Base-by-base conservation (phyloP, 805 yeast species). In the Yamadazyma ubonensis region DNA sequence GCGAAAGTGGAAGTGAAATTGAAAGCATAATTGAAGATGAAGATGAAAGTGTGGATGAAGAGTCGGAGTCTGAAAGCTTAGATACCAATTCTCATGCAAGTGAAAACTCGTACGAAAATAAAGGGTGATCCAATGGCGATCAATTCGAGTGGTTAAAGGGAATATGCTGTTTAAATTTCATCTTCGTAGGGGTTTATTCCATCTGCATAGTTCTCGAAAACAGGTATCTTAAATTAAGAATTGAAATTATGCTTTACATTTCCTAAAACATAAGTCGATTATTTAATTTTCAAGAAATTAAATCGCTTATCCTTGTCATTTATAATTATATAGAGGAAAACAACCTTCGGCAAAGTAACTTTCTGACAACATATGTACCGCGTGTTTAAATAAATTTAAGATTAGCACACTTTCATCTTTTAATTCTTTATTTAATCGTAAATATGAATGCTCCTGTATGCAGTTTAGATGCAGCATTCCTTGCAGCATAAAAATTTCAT, bases 21-120 rank as follows among this genome's bases (percentile, higher is more conserved):
- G 34, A 3, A 31, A 31, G 26, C 17, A 4, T 17, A 9, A 31
- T 17, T 19, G 34, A 20, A n/a, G 35, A 32, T 10, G 27, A 44
- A 21, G 39, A 19, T 16, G 46, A 45, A 20, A 43, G 33, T 2
- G 45, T 38, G 8, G 40, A 33, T 9, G 42, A 30, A 26, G 41
- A 44, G 16, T 9, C 18, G 6, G 32, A 23, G 22, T 29, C n/a
- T 19, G 26, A 29, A 11, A 19, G 25, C n/a, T n/a, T n/a, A n/a
- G n/a, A n/a, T n/a, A n/a, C n/a, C n/a, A n/a, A n/a, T n/a, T n/a
- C n/a, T n/a, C n/a, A n/a, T n/a, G 26, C 26, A 23, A 12, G 26
- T 6, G 26, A 23, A 4, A 23, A 12, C n/a, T 10, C 26, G n/a
- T 10, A 23, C n/a, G 26, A 23, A 7, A 21, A 9, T n/a, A n/a